These are phyloP conservation scores for Neonectria sp. DNA, from an alignment of 2,329 filamentous ascomycete species.

Conservation along the genomic window DNA sequence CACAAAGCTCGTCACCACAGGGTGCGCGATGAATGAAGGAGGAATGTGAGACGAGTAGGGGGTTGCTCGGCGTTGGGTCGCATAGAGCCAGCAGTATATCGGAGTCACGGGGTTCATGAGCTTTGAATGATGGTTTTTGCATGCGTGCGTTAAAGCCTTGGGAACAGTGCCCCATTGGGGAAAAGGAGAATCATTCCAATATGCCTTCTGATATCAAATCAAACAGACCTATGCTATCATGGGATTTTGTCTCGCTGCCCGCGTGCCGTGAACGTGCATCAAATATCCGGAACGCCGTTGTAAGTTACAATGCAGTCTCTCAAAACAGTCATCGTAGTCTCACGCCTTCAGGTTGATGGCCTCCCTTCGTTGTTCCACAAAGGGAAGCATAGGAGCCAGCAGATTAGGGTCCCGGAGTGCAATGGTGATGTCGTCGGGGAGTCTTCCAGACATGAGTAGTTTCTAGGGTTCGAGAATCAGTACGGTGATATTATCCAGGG, in stretches of 20 bases:
- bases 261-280: constrained; percentile 21
- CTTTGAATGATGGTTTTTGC: constrained; percentile 41
- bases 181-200: constrained; percentile 21
- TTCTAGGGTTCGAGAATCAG: constrained; percentile 53
- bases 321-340: constrained; percentile 4
- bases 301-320: constrained; percentile 10
- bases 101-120: constrained; percentile 39
- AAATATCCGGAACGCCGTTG: constrained; percentile 38
- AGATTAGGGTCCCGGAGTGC: constrained; percentile 86
- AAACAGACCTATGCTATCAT: constrained; percentile 35
- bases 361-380: constrained; percentile 80
- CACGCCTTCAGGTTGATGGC: constrained; percentile 43
- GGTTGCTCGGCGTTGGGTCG: constrained; percentile 33
- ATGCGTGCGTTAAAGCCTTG: constrained; percentile 27
- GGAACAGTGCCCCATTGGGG: constrained; percentile 15
- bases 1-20: constrained; percentile 68
- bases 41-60: constrained; percentile 4
- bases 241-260: constrained; percentile 22
- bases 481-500: neutral
- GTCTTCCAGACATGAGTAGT: constrained; percentile 63
- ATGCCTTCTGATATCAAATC: constrained; percentile 39
- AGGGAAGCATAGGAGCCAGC: constrained; percentile 77
- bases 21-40: constrained; percentile 60
- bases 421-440: constrained; percentile 81
- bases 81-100: constrained; percentile 6